Evolutionary conservation across 169 alveolate genomes (phyloP), one percentile per base, ranked within the genome.

Genomic region (Eimeria zaria): DNA sequence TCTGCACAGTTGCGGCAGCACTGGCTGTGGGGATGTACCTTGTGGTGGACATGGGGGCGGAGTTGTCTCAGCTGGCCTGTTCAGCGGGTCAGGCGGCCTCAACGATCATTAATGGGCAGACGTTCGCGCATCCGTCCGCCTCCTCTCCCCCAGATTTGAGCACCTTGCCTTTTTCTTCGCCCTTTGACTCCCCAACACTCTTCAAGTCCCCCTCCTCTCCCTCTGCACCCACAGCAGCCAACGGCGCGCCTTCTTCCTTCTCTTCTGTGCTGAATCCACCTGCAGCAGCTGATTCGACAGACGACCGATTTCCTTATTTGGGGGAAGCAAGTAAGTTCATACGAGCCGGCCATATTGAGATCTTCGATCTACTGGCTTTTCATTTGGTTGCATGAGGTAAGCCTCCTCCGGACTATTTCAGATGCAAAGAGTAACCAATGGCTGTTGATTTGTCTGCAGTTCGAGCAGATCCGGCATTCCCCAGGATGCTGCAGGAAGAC

Each of bases 31-130:
- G 93, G 36, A 62, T 87, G 48, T 60, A 60, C 53, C 36, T 62
- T 7, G 9, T 87, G 30, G 64, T 87, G 30, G 83, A 62, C 20
- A 69, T 87, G 51, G 64, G 71, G n/a, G 93, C 93, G 62, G 60
- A 60, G 36, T 36, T 87, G 24, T 87, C 93, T 24, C 93, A 87
- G 93, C 67, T 87, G 39, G 60, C 58, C 58, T 87, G 93, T 53
- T 41, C 81, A 9, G 71, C 93, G 5, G 93, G 67, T 41, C 93
- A 87, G 62, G 93, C 93, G 33, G 93, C 64, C 62, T 87, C 93
- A 7, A 87, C 93, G 51, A 87, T 87, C 30, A 62, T 87, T 36
- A 87, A 87, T 48, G 93, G 93, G 22, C 93, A 87, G 67, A 62
- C 93, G 55, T 87, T 87, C 41, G 58, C 81, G 4, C 46, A 55